Evolutionary conservation across 2,329 filamentous ascomycete genomes (phyloP), one percentile per base, ranked within the genome.

Genomic region (Colletotrichum liaoningense): DNA sequence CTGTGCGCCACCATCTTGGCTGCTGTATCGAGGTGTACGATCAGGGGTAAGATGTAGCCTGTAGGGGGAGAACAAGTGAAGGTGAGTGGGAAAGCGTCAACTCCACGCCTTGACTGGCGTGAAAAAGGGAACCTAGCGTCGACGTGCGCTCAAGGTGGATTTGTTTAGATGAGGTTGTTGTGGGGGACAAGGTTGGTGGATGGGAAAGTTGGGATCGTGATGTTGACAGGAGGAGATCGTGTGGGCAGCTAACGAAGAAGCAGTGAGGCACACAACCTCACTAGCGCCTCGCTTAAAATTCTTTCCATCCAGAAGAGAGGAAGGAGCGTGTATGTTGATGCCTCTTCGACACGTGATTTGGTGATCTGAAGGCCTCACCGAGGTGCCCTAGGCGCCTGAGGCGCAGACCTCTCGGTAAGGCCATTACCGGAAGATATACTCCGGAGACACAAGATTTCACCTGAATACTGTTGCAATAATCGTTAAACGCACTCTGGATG

Each of bases 301-400:
- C 24, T 46, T 3, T 1, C 5, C 22, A 2, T 30, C 4, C 11
- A 11, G 33, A 3, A 19, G 16, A 14, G 5, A 63, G 65, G 46
- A 30, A 69, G 33, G 35, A 22, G 19, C 59, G 11, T 24, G 11
- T 24, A n/a, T 30, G n/a, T 3, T 46, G n/a, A 19, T 24, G 1
- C 14, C 33, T 19, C 6, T 4, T 14, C 11, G 16, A 42, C 71
- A 73, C 71, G 71, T 73, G 71, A 73, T 49, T 42, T 70, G 58
- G 33, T 52, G 55, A 66, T 70, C 28, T 19, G 55, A 14, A 52
- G 24, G 5, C 22, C 52, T 72, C 54, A 69, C 58, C n/a, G 19
- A 30, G 35, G 35, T 55, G 66, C 70, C 67, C 70, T 0, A 69
- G 69, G 63, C 52, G 69, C 30, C 58, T 12, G 63, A 22, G 49